These are phyloP conservation scores for Uronychia binucleata DNA, from an alignment of 73 alveolate species.

Conservation along the genomic window DNA sequence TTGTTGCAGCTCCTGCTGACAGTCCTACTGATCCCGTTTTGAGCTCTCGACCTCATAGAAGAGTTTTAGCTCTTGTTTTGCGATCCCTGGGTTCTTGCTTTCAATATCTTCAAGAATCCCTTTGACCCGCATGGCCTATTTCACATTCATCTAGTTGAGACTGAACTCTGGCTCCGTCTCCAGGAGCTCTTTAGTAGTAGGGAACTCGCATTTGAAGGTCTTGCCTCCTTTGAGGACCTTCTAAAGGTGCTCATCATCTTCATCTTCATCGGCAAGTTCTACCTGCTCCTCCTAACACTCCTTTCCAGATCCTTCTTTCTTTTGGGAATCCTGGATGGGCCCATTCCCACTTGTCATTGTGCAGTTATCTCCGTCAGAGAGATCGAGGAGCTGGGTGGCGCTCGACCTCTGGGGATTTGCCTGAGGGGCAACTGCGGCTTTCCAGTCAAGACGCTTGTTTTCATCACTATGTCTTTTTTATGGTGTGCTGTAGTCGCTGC, in stretches of 20 bases:
- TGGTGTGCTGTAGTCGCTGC: neutral
- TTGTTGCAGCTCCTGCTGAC: neutral
- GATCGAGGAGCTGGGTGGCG: no score
- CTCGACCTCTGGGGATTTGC: no score
- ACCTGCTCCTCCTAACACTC: neutral
- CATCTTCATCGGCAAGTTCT: neutral
- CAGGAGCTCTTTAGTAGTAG: neutral
- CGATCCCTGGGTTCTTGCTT: neutral
- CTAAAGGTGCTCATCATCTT: neutral
- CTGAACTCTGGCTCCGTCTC: neutral
- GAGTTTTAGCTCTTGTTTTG: neutral
- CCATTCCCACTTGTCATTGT: neutral
- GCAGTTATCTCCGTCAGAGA: neutral
- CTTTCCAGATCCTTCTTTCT: neutral
- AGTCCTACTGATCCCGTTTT: neutral
- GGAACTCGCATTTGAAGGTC: neutral
- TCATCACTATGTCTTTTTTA: neutral
- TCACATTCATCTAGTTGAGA: neutral
- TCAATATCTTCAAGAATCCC: neutral
- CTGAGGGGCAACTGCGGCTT: no score
- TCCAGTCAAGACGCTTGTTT: neutral
- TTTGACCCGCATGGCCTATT: neutral
- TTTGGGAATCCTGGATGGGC: neutral
- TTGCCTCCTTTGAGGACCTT: neutral
- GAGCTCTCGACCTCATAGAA: neutral